Evolutionary conservation across 305 asterid species (phyloP).

Genomic region (Fraxinus platypoda): DNA sequence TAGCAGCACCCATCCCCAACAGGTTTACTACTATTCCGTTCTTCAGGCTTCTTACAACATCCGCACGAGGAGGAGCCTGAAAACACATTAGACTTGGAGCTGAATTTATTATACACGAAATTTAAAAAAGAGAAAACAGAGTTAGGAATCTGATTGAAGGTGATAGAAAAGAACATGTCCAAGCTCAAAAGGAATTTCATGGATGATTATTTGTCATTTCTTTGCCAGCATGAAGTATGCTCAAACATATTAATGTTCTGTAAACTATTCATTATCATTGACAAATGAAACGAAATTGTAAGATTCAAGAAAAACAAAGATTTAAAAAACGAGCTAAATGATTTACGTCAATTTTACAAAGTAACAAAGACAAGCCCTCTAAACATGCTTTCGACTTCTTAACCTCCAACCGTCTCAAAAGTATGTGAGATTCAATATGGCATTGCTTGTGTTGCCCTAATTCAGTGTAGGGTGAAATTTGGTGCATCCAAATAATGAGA

Average conservation of each 20-base stretch:
- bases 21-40: constrained; percentile 77
- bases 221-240: neutral
- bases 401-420: neutral
- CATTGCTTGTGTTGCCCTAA: neutral
- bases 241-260: neutral
- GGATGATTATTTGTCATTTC: neutral
- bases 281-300: neutral
- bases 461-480: neutral
- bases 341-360: neutral
- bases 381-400: neutral
- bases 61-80: constrained; percentile 99
- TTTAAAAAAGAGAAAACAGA: neutral
- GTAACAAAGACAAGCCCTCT: neutral
- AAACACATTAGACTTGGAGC: constrained; percentile 16
- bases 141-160: neutral
- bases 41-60: constrained; percentile 78
- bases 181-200: neutral
- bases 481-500: neutral
- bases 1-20: constrained; percentile 95
- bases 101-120: neutral
- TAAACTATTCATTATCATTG: neutral
- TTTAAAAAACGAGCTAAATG: neutral
- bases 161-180: neutral
- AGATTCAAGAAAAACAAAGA: neutral
- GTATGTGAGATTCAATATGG: neutral